Evolutionary conservation across 352 stramenopile species (phyloP).

Genomic region (Phytophthora hibernalis): DNA sequence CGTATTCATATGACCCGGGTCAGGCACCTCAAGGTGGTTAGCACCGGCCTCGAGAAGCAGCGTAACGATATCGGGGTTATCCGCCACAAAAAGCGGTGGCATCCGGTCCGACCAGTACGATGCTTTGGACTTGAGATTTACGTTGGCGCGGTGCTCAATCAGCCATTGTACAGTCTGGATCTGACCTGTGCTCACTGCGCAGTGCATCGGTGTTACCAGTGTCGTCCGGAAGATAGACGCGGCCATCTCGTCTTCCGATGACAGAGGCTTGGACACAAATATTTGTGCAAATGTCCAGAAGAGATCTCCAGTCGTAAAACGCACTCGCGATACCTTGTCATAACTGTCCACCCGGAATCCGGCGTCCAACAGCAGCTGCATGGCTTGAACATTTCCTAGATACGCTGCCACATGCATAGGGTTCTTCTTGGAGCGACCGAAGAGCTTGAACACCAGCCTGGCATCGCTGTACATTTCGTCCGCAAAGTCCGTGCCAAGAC

Average conservation of each 20-base stretch:
- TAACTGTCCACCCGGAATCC: slow-evolving; percentile 70
- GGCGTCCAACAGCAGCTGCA: slow-evolving; percentile 57
- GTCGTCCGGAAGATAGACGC: slow-evolving; percentile 76
- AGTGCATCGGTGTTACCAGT: slow-evolving; percentile 74
- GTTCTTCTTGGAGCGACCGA: slow-evolving; percentile 82
- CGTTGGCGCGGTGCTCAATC: slow-evolving; percentile 56
- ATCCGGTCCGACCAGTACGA: slow-evolving; percentile 72
- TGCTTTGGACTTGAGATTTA: slow-evolving; percentile 68
- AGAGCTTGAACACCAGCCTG: slow-evolving; percentile 56
- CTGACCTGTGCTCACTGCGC: slow-evolving; percentile 69
- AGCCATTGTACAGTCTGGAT: slow-evolving; percentile 65
- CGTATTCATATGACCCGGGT: slow-evolving; percentile 74
- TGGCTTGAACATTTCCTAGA: slow-evolving; percentile 67
- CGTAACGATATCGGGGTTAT: slow-evolving; percentile 70
- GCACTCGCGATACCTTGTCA: slow-evolving; percentile 78
- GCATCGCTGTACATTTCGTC: slow-evolving; percentile 69
- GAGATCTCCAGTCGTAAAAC: slow-evolving; percentile 79
- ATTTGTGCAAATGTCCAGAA: slow-evolving; percentile 81
- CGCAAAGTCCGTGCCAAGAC: slow-evolving; percentile 64
- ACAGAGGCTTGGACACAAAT: slow-evolving; percentile 59
- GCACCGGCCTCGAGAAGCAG: slow-evolving; percentile 67
- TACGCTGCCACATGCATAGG: slow-evolving; percentile 79
- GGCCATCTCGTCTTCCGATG: slow-evolving; percentile 55
- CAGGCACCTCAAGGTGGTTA: slow-evolving; percentile 74
- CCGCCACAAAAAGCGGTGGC: slow-evolving; percentile 72